Evolutionary conservation across 352 stramenopile genomes (phyloP).

Genomic region (Phytophthora colocasiae): DNA sequence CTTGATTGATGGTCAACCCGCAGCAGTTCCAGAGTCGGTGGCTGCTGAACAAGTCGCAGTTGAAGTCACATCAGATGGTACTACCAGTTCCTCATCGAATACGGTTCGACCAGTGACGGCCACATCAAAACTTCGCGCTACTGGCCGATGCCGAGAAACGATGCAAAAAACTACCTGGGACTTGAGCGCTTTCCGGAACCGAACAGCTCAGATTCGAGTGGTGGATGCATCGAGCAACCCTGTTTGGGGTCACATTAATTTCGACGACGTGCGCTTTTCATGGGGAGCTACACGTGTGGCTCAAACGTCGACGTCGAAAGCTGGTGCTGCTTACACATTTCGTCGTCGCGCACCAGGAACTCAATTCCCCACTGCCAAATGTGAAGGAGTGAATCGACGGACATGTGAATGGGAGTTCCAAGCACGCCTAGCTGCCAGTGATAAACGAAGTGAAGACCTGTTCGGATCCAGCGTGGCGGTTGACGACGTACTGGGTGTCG

Average conservation of each 20-base stretch:
- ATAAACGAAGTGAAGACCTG: slow-evolving; percentile 87
- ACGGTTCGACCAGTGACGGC: slow-evolving; percentile 25
- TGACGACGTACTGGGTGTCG: slow-evolving; percentile 81
- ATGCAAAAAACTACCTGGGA: slow-evolving; percentile 93
- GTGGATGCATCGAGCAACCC: slow-evolving; percentile 89
- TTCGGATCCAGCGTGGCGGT: slow-evolving; percentile 91
- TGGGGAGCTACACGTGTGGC: slow-evolving; percentile 75
- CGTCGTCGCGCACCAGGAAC: slow-evolving; percentile 63
- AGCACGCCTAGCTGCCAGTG: slow-evolving; percentile 84
- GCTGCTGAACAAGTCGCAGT: slow-evolving; percentile 43
- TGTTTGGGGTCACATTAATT: slow-evolving; percentile 97
- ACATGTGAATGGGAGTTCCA: slow-evolving; percentile 92
- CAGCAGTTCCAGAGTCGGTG: slow-evolving; percentile 39
- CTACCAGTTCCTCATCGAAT: not conserved
- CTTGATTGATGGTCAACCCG: slow-evolving; percentile 89
- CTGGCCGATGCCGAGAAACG: slow-evolving; percentile 90
- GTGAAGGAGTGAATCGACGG: slow-evolving; percentile 65
- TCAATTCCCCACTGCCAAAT: slow-evolving; percentile 44
- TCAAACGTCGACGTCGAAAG: slow-evolving; percentile 67
- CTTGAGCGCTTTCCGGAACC: slow-evolving; percentile 79
- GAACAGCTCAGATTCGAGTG: slow-evolving; percentile 92
- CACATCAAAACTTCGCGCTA: slow-evolving; percentile 81
- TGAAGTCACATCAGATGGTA: slow-evolving; percentile 24
- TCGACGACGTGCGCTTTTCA: slow-evolving; percentile 95
- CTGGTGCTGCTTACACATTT: slow-evolving; percentile 85